phyloP scores from a whole-genome alignment of 176 grass and related monocot genomes.

The Dactylis glomerata region DNA sequence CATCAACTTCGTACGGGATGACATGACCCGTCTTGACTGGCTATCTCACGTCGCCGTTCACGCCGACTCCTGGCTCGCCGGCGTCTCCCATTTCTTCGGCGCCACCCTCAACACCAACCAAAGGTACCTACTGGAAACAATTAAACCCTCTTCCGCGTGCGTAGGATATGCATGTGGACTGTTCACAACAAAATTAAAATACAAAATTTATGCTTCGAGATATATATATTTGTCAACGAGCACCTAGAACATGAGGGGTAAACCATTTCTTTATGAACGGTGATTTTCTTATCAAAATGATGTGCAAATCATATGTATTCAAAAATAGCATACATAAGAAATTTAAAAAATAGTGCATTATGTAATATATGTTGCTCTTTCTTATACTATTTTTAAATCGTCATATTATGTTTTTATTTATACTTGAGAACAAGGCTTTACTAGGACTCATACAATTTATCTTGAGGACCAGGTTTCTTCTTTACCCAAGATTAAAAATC shows the following conservation, averaged over 20 bases:
- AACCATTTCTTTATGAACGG: background rate
- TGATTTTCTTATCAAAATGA: background rate
- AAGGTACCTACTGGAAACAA: background rate
- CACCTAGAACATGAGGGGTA: background rate
- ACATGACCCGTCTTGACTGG: slow-evolving; percentile 33
- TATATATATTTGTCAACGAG: background rate
- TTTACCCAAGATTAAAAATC: too few relatives aligned
- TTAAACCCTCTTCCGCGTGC: background rate
- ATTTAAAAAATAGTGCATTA: background rate
- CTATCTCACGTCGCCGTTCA: slow-evolving; percentile 30
- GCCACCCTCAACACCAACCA: slow-evolving; percentile 20
- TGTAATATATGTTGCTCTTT: background rate
- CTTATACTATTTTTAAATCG: background rate
- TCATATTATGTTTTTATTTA: background rate
- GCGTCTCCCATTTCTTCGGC: slow-evolving; percentile 31
- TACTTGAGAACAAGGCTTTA: too few relatives aligned
- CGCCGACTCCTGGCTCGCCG: slow-evolving; percentile 40
- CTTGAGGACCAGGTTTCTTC: too few relatives aligned
- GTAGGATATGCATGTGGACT: background rate
- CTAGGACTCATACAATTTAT: too few relatives aligned
- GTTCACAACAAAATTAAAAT: background rate
- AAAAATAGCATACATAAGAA: background rate
- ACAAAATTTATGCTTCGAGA: background rate
- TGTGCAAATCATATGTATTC: background rate
- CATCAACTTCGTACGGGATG: slow-evolving; percentile 31